A percentile compares a stretch with the other conserved stretches of the same genome.
These are phyloP conservation scores for Rhodamnia rubescens DNA, from an alignment of 345 rosid species.

Conservation along the genomic window DNA sequence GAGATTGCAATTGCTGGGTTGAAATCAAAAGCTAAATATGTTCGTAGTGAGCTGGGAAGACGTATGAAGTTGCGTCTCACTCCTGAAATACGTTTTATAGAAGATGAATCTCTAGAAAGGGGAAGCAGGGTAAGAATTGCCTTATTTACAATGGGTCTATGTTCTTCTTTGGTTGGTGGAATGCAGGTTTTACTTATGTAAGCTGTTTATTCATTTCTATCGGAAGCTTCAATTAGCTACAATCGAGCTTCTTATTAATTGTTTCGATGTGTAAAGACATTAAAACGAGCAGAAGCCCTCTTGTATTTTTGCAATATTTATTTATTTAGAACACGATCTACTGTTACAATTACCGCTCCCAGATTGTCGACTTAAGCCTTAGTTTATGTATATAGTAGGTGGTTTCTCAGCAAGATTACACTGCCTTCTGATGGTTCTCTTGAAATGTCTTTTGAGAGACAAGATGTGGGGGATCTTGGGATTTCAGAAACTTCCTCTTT, in stretches of 20 bases:
- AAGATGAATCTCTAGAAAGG: conserved; percentile 80
- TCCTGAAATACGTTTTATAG: conserved; percentile 81
- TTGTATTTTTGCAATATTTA: neutral
- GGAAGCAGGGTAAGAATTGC: conserved; percentile 74
- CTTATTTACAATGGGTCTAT: neutral
- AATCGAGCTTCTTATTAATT: neutral
- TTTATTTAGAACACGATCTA: neutral
- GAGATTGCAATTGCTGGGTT: conserved; percentile 80
- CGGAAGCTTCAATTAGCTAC: neutral
- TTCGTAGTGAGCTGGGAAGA: conserved; percentile 66
- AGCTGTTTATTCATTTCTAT: neutral
- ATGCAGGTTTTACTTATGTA: neutral
- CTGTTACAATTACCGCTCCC: neutral
- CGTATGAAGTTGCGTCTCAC: conserved; percentile 86
- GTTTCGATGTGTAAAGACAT: neutral
- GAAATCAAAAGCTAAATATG: conserved; percentile 74
- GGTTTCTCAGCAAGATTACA: neutral
- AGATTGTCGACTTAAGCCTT: neutral
- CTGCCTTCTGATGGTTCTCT: neutral
- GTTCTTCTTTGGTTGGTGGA: neutral
- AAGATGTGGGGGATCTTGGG: neutral
- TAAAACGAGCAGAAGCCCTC: neutral
- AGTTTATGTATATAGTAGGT: neutral
- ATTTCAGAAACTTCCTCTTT: neutral
- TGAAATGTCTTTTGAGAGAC: neutral